Evolutionary conservation across 805 yeast species (phyloP), one percentile per base, ranked within the genome.

Genomic region (Myxozyma vanderwaltii): DNA sequence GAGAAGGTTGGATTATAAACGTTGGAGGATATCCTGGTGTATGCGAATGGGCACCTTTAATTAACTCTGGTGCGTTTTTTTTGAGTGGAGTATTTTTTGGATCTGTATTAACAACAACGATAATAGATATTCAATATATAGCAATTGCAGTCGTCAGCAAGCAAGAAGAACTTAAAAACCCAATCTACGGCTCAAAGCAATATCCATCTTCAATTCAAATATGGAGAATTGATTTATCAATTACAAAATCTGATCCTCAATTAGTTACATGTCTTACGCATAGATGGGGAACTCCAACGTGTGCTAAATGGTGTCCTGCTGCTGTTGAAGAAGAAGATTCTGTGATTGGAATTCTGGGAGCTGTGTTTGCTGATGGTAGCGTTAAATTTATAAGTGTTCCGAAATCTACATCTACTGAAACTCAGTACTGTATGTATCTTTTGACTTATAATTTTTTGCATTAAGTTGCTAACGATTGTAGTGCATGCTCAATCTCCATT

Each of bases 241-340:
- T 29, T 4, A 29, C 21, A 0, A 35, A 17, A 6, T 5, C n/a
- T 21, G 21, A 26, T n/a, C 56, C 63, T 24, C 43, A 19, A 13
- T 50, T 64, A 13, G 43, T 27, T 13, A 12, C 36, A 8, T 43
- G 45, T 19, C 17, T 63, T 4, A 21, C 47, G 19, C 67, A 64
- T 31, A 35, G 52, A 21, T 64, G 63, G 64, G 67, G 67, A 33
- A 50, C 67, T 7, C 61, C 67, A 24, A 62, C 52, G 40, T 31
- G 48, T 19, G 12, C 63, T 41, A 47, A 45, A 31, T 64, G 65
- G 63, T 39, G 65, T 17, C 66, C 66, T 1, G 56, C n/a, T 31
- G 31, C 48, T n/a, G 12, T 17, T 21, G 1, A 27, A 13, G 39
- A 38, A 4, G 15, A 19, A n/a, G 39, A 35, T 21, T 13, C 27